Evolutionary conservation across 2,329 filamentous ascomycete genomes (phyloP).

Genomic region (Botrytis squamosa): DNA sequence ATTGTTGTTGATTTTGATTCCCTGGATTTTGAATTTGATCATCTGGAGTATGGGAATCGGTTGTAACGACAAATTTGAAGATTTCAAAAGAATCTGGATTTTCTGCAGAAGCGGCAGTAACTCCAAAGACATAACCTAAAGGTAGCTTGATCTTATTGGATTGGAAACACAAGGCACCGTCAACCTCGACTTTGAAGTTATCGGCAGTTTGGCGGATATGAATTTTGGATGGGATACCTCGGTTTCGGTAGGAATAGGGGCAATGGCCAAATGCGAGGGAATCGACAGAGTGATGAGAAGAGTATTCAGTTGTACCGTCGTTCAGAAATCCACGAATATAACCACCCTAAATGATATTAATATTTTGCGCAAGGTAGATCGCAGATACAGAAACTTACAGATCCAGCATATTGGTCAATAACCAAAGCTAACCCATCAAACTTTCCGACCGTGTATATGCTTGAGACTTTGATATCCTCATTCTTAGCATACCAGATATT

Average conservation of each 20-base stretch:
- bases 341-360: constrained; percentile 53
- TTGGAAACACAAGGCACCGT: constrained; percentile 79
- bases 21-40: constrained; percentile 30
- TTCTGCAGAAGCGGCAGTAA: constrained; percentile 85
- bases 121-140: constrained; percentile 76
- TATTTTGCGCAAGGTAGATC: not conserved
- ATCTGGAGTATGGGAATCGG: constrained; percentile 45
- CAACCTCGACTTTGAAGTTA: constrained; percentile 75
- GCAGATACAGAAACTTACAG: constrained; percentile 41
- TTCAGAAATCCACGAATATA: constrained; percentile 91
- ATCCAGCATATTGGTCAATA: constrained; percentile 77
- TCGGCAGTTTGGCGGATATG: constrained; percentile 66
- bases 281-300: constrained; percentile 73
- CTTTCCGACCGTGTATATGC: constrained; percentile 77
- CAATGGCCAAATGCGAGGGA: constrained; percentile 91
- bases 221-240: constrained; percentile 78
- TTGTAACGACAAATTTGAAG: constrained; percentile 78
- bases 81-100: constrained; percentile 93
- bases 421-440: constrained; percentile 92
- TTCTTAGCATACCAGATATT: constrained; percentile 88
- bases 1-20: constrained; percentile 24
- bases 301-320: constrained; percentile 80
- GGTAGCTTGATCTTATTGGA: constrained; percentile 78
- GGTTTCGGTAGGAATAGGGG: constrained; percentile 85
- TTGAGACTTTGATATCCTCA: constrained; percentile 67